Base-by-base conservation (phyloP, 1,284 basidiomycete species). In the Caloboletus inedulis region DNA sequence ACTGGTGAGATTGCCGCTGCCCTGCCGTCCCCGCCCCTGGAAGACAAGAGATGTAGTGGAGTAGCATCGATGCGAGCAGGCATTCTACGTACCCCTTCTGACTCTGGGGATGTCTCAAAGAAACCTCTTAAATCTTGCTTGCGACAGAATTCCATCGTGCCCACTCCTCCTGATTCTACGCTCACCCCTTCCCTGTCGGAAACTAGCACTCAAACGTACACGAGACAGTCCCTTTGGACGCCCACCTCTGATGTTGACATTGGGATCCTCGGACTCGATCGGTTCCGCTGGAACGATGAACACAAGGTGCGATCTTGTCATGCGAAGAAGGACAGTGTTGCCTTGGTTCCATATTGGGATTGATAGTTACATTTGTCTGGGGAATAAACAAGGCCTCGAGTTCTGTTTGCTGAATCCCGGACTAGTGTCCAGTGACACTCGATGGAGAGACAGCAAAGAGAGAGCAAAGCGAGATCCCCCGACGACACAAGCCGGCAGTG, bases 401-500 rank as follows among this genome's bases (percentile, higher is more conserved):
- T 47, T 31, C 35, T 23, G 16, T 55, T 59, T 49, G 52, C 43
- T 46, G 36, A 12, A 7, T 16, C 34, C 43, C 3, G 14, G 13
- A 30, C 18, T 21, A 41, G 50, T 42, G 58, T 27, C 58, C 16
- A 53, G 0, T 23, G 53, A 53, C 43, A 30, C 34, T 0, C 0
- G 1, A 0, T 3, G 2, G 12, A 12, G 10, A 29, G 1, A 18
- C 45, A 55, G 45, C 53, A 53, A 53, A 53, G 44, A 51, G 35
- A 52, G 48, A 10, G n/a, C 37, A 48, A 39, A 36, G 43, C 36
- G 18, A 47, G 40, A 57, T 54, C 66, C 65, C 68, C 68, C 58
- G 68, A 70, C 68, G 41, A 67, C 65, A 56, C 65, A 52, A 54
- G 68, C 69, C 60, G 3, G 23, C 14, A 51, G 39, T 71, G 69